A percentile compares a stretch with the other conserved stretches of the same genome.
These are phyloP conservation scores for Cryptococcus sp. DNA, from an alignment of 1,284 basidiomycete genomes.

Conservation along the genomic window DNA sequence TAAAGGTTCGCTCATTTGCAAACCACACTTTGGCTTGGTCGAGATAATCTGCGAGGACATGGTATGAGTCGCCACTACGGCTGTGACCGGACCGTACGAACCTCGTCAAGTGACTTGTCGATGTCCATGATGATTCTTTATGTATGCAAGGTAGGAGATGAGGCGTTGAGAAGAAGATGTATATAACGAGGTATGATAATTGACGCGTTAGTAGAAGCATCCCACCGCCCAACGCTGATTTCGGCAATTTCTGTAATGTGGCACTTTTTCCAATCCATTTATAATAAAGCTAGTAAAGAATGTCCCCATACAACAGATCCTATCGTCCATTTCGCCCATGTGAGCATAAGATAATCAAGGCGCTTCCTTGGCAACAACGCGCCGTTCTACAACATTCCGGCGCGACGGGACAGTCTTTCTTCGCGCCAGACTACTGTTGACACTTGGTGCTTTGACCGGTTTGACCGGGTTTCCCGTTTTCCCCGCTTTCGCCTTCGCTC, in stretches of 20 bases:
- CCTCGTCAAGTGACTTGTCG: slow-evolving; percentile 88
- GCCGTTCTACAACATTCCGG: not conserved
- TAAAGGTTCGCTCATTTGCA: slow-evolving; percentile 96
- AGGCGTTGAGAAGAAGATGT: not conserved
- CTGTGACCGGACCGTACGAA: slow-evolving; percentile 52
- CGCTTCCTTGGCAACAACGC: not conserved
- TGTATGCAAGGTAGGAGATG: not conserved
- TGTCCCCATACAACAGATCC: no score
- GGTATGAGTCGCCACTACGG: slow-evolving; percentile 9
- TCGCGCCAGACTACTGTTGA: not conserved
- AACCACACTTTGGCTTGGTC: slow-evolving; percentile 76
- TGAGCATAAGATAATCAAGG: not conserved
- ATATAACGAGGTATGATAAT: not conserved
- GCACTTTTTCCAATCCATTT: not conserved
- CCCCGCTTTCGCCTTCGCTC: not conserved
- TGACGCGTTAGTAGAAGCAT: not conserved
- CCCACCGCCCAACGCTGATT: no score
- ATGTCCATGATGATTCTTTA: slow-evolving; percentile 52
- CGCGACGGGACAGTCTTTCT: not conserved
- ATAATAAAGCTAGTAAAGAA: not conserved
- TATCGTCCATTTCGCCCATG: no score
- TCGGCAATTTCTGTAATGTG: not conserved
- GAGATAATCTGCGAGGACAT: slow-evolving; percentile 67
- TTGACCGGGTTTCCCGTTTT: not conserved
- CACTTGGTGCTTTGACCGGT: no score